Evolutionary conservation across 768 basidiomycete species (phyloP), one percentile per base, ranked within the genome.

Genomic region (Amanita fuliginea): DNA sequence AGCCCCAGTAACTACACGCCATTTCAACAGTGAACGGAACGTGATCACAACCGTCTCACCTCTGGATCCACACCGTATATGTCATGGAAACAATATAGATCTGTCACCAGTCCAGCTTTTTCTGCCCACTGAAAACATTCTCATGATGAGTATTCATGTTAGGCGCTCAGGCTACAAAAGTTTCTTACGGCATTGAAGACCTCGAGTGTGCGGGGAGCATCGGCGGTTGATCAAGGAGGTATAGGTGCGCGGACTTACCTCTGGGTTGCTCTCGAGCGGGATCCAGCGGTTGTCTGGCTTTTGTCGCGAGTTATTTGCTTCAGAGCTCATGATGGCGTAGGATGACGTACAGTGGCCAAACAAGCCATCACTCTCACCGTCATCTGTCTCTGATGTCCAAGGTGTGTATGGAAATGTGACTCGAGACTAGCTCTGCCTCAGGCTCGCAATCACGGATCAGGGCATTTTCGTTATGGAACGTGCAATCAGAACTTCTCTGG

Each of bases 191-290:
- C 55, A 55, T 33, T 52, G 28, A 49, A 26, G 26, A 52, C 34
- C 21, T 37, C 22, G 26, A 28, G 21, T 30, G 18, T 28, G 10
- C 26, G 22, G n/a, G 8, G 1, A 10, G 7, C 42, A 43, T 43
- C n/a, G 13, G 18, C 4, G 21, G 8, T n/a, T 22, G 18, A 40
- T 40, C 16, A 11, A 22, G 2, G 18, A 16, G 14, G 32, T n/a
- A 28, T 43, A n/a, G 42, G n/a, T n/a, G 18, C 6, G 11, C 6
- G 16, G 11, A 37, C 54, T 40, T 53, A 68, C 69, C 39, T 71
- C 68, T 46, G 69, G 88, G 57, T 86, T 86, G 55, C 81, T 81
- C 66, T 91, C 88, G 10, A 90, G 71, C 6, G 88, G 88, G 45
- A 91, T 78, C 88, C 88, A 91, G 39, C 67, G 72, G 34, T 8